Conservation (phyloP, 2,329 filamentous ascomycete genomes). For the Sphaerulina musiva region DNA sequence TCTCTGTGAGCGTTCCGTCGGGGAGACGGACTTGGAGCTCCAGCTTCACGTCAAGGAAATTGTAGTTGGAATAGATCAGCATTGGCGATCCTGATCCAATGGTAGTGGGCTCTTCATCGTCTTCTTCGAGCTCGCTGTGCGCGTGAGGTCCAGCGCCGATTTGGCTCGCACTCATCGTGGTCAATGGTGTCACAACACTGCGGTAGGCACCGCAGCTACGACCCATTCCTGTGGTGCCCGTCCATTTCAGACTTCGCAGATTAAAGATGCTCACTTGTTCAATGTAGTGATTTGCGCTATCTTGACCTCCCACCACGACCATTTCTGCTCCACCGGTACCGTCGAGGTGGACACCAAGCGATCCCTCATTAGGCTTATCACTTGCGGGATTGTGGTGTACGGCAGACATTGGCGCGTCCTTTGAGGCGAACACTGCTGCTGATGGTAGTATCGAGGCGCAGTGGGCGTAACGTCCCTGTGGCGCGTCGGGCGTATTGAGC, state of each 20-base stretch:
- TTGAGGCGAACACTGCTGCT: slow-evolving; percentile 76
- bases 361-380: slow-evolving; percentile 76
- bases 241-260: slow-evolving; percentile 90
- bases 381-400: slow-evolving; percentile 83
- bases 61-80: slow-evolving; percentile 99
- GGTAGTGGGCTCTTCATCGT: slow-evolving; percentile 31
- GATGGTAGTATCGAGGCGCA: slow-evolving; percentile 90
- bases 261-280: slow-evolving; percentile 99
- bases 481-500: slow-evolving; percentile 64
- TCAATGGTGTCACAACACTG: slow-evolving; percentile 83
- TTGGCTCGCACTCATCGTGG: slow-evolving; percentile 56
- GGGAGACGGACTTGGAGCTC: slow-evolving; percentile 82
- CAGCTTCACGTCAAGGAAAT: slow-evolving; percentile 93
- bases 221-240: slow-evolving; percentile 75
- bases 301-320: slow-evolving; percentile 93
- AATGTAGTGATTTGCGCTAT: slow-evolving; percentile 97
- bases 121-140: slow-evolving; percentile 38
- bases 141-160: slow-evolving; percentile 55
- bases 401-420: slow-evolving; percentile 74
- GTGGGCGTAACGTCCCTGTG: slow-evolving; percentile 92
- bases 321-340: slow-evolving; percentile 91
- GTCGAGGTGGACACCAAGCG: slow-evolving; percentile 81
- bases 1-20: slow-evolving; percentile 78
- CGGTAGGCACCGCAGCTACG: slow-evolving; percentile 94
- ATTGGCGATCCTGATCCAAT: slow-evolving; percentile 55